Evolutionary conservation across 768 basidiomycete genomes (phyloP), one percentile per base, ranked within the genome.

Genomic region (Naganishia vaughanmartiniae): DNA sequence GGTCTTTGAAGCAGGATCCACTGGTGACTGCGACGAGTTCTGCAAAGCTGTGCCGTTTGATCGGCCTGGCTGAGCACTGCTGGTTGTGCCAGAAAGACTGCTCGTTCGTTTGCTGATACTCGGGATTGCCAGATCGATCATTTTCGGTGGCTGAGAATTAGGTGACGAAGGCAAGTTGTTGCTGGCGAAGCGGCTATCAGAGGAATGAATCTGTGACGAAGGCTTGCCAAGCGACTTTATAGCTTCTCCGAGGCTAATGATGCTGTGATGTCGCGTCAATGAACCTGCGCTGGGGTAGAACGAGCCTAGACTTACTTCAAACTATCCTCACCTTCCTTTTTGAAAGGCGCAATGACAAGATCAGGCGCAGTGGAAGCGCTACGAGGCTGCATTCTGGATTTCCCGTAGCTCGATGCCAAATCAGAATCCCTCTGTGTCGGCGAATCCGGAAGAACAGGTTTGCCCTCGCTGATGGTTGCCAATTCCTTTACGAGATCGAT

Each of bases 21-120:
- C 21, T 51, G 21, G n/a, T 24, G 6, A 21, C 14, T 51, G 48
- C 24, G 48, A 14, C 24, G 48, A 4, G 24, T 21, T 51, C 1
- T 6, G 19, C n/a, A 24, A 12, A 24, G 4, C 12, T 21, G 48
- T 26, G 21, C 48, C 48, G 24, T 42, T 51, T 51, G 48, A n/a
- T 21, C 48, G n/a, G n/a, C 24, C 48, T 4, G 19, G 48, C 19
- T 51, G 48, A 51, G 14, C 42, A 42, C 7, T n/a, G 48, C 57
- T 26, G 10, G 34, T 58, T 15, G 34, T 36, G 31, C 57, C 57
- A 11, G 57, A 58, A 39, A 58, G 57, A 24, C 57, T 58, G 34
- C 57, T 58, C 24, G 57, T 58, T 58, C 57, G 31, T 39, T 58
- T 58, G 57, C 57, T 58, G 11, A 58, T 39, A 39, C 34, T 34